Evolutionary conservation across 768 basidiomycete genomes (phyloP).

Genomic region (Russula dissimulans): DNA sequence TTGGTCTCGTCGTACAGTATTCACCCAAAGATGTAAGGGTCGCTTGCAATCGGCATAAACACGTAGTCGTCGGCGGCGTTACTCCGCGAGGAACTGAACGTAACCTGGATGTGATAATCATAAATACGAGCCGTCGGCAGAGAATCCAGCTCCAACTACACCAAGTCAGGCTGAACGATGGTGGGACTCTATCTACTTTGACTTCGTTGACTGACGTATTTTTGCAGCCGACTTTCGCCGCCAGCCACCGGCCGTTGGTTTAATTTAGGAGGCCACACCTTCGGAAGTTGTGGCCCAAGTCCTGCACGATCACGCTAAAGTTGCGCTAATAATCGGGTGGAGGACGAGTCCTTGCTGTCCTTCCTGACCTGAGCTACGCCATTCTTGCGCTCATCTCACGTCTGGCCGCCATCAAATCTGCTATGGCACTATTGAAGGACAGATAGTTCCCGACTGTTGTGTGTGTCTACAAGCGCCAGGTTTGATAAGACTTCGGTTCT

Average conservation of each 20-base stretch:
- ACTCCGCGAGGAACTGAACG: conserved; percentile 44
- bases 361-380: conserved; percentile 5
- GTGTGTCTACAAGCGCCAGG: not conserved
- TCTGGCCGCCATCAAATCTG: conserved; percentile 73
- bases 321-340: conserved; percentile 22
- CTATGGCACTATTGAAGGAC: conserved; percentile 59
- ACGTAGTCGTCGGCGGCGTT: conserved; percentile 51
- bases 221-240: conserved; percentile 48
- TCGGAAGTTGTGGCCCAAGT: conserved; percentile 39
- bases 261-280: conserved; percentile 32
- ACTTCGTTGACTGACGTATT: too few relatives aligned
- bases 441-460: conserved; percentile 30
- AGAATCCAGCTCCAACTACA: too few relatives aligned
- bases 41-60: conserved; percentile 49
- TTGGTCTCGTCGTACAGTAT: too few relatives aligned
- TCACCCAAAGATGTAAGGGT: conserved; percentile 25
- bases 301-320: conserved; percentile 40
- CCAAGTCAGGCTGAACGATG: too few relatives aligned
- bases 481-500: conserved; percentile 42
- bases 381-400: conserved; percentile 88
- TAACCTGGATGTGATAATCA: conserved; percentile 34
- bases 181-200: too few relatives aligned
- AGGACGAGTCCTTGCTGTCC: not conserved
- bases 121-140: too few relatives aligned
- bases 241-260: conserved; percentile 20